phyloP scores from a whole-genome alignment of 1,284 basidiomycete genomes.

The Sanguinoderma infundibulare region DNA sequence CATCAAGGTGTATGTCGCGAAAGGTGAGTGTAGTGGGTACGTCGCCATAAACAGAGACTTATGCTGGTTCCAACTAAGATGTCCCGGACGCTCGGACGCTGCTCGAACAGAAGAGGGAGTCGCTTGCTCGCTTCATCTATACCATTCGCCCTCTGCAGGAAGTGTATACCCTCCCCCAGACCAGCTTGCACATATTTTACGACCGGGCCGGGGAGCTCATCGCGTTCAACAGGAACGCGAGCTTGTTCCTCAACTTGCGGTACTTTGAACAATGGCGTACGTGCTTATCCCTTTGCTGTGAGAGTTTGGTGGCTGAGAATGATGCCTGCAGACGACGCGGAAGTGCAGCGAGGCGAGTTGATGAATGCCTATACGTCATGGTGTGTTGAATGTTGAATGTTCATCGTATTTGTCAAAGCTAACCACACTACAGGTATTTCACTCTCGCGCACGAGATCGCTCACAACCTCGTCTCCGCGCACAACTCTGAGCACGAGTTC shows the following conservation, averaged over 20 bases:
- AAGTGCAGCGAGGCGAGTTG: slow-evolving; percentile 62
- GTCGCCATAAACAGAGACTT: background rate
- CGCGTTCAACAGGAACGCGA: slow-evolving; percentile 92
- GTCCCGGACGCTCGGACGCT: slow-evolving; percentile 55
- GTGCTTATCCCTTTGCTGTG: slow-evolving; percentile 34
- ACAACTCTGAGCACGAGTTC: slow-evolving; percentile 90
- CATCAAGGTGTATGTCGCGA: slow-evolving; percentile 70
- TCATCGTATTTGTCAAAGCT: background rate
- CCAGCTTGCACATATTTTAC: slow-evolving; percentile 87
- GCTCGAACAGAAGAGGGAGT: slow-evolving; percentile 54
- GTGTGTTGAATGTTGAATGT: slow-evolving; percentile 40
- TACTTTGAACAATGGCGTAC: slow-evolving; percentile 90
- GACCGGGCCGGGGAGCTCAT: slow-evolving; percentile 84
- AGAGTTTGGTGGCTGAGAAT: background rate
- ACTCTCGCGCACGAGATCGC: slow-evolving; percentile 92
- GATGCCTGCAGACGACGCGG: slow-evolving; percentile 61
- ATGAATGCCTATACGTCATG: slow-evolving; percentile 83
- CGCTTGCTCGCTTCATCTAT: slow-evolving; percentile 71
- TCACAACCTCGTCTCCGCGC: slow-evolving; percentile 80
- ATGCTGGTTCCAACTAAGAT: slow-evolving; percentile 43
- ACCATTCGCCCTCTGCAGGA: slow-evolving; percentile 60
- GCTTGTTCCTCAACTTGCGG: slow-evolving; percentile 88
- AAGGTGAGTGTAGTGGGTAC: slow-evolving; percentile 50
- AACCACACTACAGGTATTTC: slow-evolving; percentile 71
- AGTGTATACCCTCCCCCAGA: slow-evolving; percentile 67